Base-by-base conservation (phyloP, 2,329 filamentous ascomycete species). In the Cladorrhinum sp. region DNA sequence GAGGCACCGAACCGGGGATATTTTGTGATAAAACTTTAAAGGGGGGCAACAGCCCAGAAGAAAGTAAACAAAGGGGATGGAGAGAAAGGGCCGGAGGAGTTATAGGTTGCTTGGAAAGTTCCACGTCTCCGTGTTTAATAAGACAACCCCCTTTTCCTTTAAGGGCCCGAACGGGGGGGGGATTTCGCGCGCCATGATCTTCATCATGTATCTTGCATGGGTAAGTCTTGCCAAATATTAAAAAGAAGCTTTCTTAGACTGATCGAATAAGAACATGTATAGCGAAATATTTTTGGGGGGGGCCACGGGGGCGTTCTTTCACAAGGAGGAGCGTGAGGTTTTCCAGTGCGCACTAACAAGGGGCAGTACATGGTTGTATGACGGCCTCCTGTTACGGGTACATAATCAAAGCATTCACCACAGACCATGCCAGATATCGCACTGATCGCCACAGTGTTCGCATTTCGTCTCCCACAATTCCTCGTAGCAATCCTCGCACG, bases 1-100 rank as follows among this genome's bases (percentile, higher is more conserved):
- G 70, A 62, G 7, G 68, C 81, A 36, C 81, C 82, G n/a, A n/a
- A n/a, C n/a, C n/a, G n/a, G n/a, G n/a, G n/a, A 42, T 42, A 4
- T n/a, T 42, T 14, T 5, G 16, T 7, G 36, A 42, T 5, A 42
- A n/a, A 8, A 12, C 4, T 3, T 14, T 14, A 42, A 42, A 42
- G 36, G 36, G 36, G 36, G 36, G 36, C 36, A n/a, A n/a, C 36
- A 42, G 36, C 36, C 36, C 36, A 12, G 36, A 30, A n/a, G 36
- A 42, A 42, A 42, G 36, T 42, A 42, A 42, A 42, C 16, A 42
- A 42, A 42, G 4, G 16, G 16, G 16, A 12, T 5, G 36, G 36
- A 12, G 14, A 42, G 36, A 42, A 42, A 3, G 36, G 36, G 36
- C 6, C 16, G 6, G 16, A n/a, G n/a, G n/a, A n/a, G n/a, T n/a